Conservation (phyloP, 2,329 filamentous ascomycete species). For the Albifimbria verrucaria region DNA sequence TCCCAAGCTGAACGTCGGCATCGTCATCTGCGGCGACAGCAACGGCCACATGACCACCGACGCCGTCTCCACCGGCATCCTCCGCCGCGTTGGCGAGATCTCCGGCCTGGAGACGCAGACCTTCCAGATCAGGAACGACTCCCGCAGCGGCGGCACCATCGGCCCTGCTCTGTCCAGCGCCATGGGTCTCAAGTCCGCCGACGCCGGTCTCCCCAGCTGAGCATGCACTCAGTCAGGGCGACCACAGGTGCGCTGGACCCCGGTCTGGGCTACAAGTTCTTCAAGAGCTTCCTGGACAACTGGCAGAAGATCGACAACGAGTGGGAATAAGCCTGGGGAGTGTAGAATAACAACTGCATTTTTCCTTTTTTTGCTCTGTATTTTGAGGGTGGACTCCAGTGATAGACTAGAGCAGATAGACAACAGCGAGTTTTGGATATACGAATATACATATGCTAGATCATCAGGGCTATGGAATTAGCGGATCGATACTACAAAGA, state of each 20-base stretch:
- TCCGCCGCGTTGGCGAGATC: conserved; percentile 75
- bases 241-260: conserved; percentile 85
- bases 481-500: too few species aligned
- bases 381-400: background rate
- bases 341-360: conserved; percentile 5
- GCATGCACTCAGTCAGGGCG: conserved; percentile 90
- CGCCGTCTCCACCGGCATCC: conserved; percentile 75
- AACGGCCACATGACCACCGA: conserved; percentile 98
- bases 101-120: conserved; percentile 70
- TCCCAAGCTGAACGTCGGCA: conserved; percentile 83
- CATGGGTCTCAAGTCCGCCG: conserved; percentile 79
- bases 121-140: conserved; percentile 95
- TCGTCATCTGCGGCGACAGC: conserved; percentile 74
- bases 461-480: too few species aligned
- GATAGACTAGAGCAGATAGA: background rate
- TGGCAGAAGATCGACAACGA: conserved; percentile 83
- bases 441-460: background rate
- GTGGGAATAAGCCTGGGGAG: conserved; percentile 47
- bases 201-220: conserved; percentile 86
- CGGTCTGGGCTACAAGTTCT: conserved; percentile 81
- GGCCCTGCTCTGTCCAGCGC: conserved; percentile 81
- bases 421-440: background rate
- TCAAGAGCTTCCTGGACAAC: conserved; percentile 83
- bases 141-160: conserved; percentile 86
- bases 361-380: background rate